These are phyloP conservation scores for Periconia sp. DNA, from an alignment of 2,329 filamentous ascomycete genomes.

Conservation along the genomic window DNA sequence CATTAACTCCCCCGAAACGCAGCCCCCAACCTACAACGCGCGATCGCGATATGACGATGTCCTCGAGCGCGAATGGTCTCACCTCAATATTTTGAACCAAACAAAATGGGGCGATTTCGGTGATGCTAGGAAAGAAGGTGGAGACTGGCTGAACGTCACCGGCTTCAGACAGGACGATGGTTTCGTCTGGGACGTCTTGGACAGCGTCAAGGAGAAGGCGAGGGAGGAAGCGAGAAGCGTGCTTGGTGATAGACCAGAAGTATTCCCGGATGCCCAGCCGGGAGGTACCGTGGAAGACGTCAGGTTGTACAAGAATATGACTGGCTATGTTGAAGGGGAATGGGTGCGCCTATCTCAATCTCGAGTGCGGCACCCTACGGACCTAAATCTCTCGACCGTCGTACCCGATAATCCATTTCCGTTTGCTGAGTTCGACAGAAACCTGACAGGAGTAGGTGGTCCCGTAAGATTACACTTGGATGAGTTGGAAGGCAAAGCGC, in stretches of 20 bases:
- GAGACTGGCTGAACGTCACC: constrained; percentile 61
- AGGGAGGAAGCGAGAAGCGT: constrained; percentile 54
- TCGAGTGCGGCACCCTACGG: constrained; percentile 49
- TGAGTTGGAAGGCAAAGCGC: constrained; percentile 49
- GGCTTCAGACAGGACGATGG: constrained; percentile 74
- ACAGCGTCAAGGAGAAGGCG: constrained; percentile 65
- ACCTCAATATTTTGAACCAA: constrained; percentile 47
- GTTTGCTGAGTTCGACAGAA: constrained; percentile 69
- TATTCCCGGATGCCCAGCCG: constrained; percentile 21
- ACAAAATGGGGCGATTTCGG: constrained; percentile 53
- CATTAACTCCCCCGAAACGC: constrained; percentile 40
- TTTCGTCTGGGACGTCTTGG: constrained; percentile 76
- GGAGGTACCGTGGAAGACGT: constrained; percentile 41
- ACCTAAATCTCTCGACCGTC: constrained; percentile 56
- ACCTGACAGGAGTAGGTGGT: constrained; percentile 69
- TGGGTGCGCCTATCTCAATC: constrained; percentile 65
- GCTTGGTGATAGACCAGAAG: constrained; percentile 38
- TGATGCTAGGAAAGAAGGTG: constrained; percentile 50
- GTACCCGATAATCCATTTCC: constrained; percentile 69
- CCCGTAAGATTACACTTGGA: constrained; percentile 72
- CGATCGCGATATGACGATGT: constrained; percentile 47
- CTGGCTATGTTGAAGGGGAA: constrained; percentile 73
- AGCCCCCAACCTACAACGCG: constrained; percentile 34
- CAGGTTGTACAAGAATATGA: constrained; percentile 75
- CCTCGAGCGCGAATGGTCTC: constrained; percentile 53